Conservation (phyloP, 257 asterid genomes). For the Nicotiana knightiana region DNA sequence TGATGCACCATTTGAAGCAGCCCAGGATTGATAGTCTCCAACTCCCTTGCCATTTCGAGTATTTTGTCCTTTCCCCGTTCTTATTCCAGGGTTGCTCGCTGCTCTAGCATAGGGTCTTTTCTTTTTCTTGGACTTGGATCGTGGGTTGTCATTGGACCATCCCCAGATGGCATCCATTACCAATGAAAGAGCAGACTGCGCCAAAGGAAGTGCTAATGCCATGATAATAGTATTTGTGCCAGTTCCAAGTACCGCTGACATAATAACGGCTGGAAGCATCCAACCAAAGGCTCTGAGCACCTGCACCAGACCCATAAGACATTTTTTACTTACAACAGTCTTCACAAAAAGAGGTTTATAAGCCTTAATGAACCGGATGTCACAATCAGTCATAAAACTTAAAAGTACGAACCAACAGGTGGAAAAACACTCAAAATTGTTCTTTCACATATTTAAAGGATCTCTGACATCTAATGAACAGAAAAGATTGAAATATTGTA, state of each 20-base stretch:
- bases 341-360: neutral
- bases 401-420: neutral
- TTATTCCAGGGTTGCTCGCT: constrained; percentile 17
- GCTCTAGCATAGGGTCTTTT: constrained; percentile 32
- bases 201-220: constrained; percentile 80
- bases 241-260: constrained; percentile 53
- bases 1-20: constrained; percentile 28
- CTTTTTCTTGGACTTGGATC: constrained; percentile 37
- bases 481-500: neutral
- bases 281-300: constrained; percentile 68
- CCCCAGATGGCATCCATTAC: constrained; percentile 47
- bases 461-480: neutral
- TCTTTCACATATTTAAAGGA: neutral
- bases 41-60: constrained; percentile 26
- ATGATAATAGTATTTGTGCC: constrained; percentile 49
- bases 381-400: neutral
- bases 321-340: neutral
- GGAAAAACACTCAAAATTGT: neutral
- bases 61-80: constrained; percentile 28
- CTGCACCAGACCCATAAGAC: constrained; percentile 31
- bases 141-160: constrained; percentile 26
- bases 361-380: neutral
- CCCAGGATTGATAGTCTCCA: constrained; percentile 47
- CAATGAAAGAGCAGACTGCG: constrained; percentile 63
- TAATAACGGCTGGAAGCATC: constrained; percentile 72